Evolutionary conservation across 257 asterid genomes (phyloP), one percentile per base, ranked within the genome.

Genomic region (Fraxinus pennsylvanica): DNA sequence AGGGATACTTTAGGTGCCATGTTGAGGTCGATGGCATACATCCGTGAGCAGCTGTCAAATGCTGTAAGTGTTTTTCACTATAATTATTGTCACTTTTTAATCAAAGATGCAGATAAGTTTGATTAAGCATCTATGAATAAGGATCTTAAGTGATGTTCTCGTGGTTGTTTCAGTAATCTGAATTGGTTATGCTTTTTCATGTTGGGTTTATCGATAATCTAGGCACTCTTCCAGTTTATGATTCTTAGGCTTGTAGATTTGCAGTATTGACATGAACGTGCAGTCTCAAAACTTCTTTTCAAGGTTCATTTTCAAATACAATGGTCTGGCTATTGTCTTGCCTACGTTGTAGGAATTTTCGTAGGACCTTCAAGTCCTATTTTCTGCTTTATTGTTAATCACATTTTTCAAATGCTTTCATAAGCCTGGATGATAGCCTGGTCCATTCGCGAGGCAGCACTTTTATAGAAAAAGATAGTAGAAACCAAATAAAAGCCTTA

Each of bases 21-120:
- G 97, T 81, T 90, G 87, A 90, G 97, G 84, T 91, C 96, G 69
- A 93, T 91, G 88, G 91, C 97, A 59, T 90, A 89, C 87, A 91
- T 92, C 30, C 90, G 94, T 1, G 94, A 92, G 85, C 97, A 92
- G 87, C 95, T 92, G 69, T 88, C 94, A 3, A 85, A 74, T 82
- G 61, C 84, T 36, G 96, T 89, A 88, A 90, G 91, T 52, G 63
- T 78, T 79, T 47, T 54, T 41, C 57, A 77, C 69, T 63, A 15
- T 65, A 57, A 71, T 69, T n/a, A 25, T 63, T 78, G 3, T 27
- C 69, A 27, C 35, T 12, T 76, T 67, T 25, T 47, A 59, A 61
- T 61, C 74, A 33, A 69, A 77, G 52, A 74, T 38, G 75, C 50
- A 0, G 38, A 66, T 71, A 43, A 77, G 52, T 74, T 61, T n/a